Evolutionary conservation across 805 yeast genomes (phyloP).

Genomic region (Saccharomycopsis amapae): DNA sequence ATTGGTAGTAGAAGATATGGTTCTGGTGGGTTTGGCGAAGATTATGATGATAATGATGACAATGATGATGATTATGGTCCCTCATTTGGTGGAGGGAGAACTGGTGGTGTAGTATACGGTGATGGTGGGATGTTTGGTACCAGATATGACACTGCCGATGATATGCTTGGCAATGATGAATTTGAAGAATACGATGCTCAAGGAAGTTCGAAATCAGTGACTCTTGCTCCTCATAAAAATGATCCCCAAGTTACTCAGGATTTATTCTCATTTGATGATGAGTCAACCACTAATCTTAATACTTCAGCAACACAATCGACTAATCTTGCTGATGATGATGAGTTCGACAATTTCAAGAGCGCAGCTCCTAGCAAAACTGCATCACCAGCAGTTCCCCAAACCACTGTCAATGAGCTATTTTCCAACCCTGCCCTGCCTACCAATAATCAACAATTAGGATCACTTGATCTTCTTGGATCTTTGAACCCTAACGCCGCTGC

Average conservation of each 20-base stretch:
- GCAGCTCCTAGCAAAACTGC: constrained; percentile 39
- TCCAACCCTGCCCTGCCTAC: not conserved
- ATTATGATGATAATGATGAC: not conserved
- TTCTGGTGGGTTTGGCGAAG: constrained; percentile 1
- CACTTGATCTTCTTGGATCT: constrained; percentile 26
- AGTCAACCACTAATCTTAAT: constrained; percentile 22
- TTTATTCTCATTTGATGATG: constrained; percentile 39
- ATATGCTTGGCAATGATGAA: constrained; percentile 34
- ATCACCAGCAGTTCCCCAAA: constrained; percentile 26
- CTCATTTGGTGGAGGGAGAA: not conserved
- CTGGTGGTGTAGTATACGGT: constrained; percentile 40
- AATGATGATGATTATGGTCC: constrained; percentile 1
- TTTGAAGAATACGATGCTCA: constrained; percentile 55
- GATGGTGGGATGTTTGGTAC: constrained; percentile 67
- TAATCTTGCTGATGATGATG: constrained; percentile 60
- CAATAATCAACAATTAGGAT: constrained; percentile 10
- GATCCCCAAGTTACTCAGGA: constrained; percentile 31
- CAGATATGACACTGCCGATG: constrained; percentile 51
- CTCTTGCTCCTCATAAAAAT: constrained; percentile 28
- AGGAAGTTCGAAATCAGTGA: constrained; percentile 14
- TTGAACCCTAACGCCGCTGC: not conserved
- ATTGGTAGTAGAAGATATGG: not conserved
- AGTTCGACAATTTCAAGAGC: constrained; percentile 72
- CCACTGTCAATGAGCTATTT: constrained; percentile 20
- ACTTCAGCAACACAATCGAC: constrained; percentile 24